Percentiles rank a stretch among this genome's conserved stretches.
phyloP scores from a whole-genome alignment of 2,329 filamentous ascomycete genomes.

The Claviceps fusiformis region DNA sequence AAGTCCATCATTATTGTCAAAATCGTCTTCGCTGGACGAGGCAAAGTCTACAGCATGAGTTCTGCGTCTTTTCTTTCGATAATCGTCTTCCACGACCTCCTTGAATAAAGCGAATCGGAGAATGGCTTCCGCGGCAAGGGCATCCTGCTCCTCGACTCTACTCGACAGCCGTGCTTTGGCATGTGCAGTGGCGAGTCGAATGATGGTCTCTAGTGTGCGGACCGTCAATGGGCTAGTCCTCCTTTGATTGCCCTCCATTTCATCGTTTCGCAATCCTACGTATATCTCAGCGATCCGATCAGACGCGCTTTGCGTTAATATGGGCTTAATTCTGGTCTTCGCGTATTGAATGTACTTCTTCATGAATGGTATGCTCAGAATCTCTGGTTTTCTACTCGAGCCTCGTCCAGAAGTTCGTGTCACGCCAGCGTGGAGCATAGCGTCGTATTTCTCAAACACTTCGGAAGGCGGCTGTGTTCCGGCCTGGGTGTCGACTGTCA shows the following conservation, averaged over 20 bases:
- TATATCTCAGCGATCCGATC: slow-evolving; percentile 88
- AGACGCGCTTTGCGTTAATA: slow-evolving; percentile 80
- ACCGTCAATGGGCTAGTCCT: slow-evolving; percentile 92
- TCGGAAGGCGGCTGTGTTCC: slow-evolving; percentile 65
- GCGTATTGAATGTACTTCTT: slow-evolving; percentile 99
- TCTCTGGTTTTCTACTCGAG: slow-evolving; percentile 63
- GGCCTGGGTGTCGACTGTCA: slow-evolving; percentile 68
- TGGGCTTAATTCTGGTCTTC: slow-evolving; percentile 78
- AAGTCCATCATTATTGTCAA: slow-evolving; percentile 39
- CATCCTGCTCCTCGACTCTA: slow-evolving; percentile 80
- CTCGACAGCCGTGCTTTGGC: slow-evolving; percentile 84
- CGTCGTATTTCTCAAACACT: slow-evolving; percentile 91
- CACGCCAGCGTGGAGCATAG: slow-evolving; percentile 89
- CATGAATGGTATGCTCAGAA: slow-evolving; percentile 92
- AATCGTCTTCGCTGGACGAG: slow-evolving; percentile 44
- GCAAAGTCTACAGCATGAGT: slow-evolving; percentile 44
- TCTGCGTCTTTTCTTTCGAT: slow-evolving; percentile 71
- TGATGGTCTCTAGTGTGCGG: slow-evolving; percentile 93
- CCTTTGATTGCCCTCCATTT: slow-evolving; percentile 86
- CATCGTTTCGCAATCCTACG: slow-evolving; percentile 85
- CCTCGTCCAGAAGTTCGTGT: slow-evolving; percentile 62
- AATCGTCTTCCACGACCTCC: slow-evolving; percentile 70
- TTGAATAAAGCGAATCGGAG: slow-evolving; percentile 94
- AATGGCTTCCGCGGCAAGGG: slow-evolving; percentile 75
- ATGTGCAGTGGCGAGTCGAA: slow-evolving; percentile 90